Evolutionary conservation across 1,139 yeast species (phyloP), one percentile per base, ranked within the genome.

Genomic region (Zygoascus sp.): DNA sequence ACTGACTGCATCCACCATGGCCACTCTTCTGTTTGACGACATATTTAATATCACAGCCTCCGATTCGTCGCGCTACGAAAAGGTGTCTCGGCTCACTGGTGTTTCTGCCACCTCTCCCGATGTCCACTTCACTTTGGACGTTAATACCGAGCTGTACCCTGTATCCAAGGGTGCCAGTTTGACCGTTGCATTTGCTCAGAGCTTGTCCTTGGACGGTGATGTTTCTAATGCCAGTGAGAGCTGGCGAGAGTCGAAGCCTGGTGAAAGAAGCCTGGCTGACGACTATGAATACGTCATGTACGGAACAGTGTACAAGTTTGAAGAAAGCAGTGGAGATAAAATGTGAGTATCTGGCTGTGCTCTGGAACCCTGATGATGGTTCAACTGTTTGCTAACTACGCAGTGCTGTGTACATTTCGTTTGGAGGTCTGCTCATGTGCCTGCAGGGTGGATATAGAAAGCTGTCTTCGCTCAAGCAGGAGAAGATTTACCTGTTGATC

Each of bases 211-310:
- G 27, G 82, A 78, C 40, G 89, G 82, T 25, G 72, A 79, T 19
- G 75, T 76, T 48, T 73, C 83, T 15, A 39, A 44, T 32, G 23
- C 49, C 11, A 74, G 83, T 40, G 79, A 80, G 54, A 83, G 87
- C 32, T 92, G 97, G 97, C 82, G 97, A 71, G 70, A 67, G 45
- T 95, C 96, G 38, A 85, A 79, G 66, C 76, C 84, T 11, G 86
- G 82, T 50, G 96, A 89, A 58, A 77, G 83, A 59, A 79, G 94
- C 1, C 75, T 92, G 62, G 96, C 97, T 51, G 97, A 92, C 64
- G 97, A 92, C 63, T 92, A 89, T 69, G 98, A 94, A 65, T 94
- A 94, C 61, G 97, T 92, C 58, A 92, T 92, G 97, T 83, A 90
- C 66, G 99, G 99, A 50, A 90, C 97, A 13, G 95, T 94, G 42